phyloP scores from a whole-genome alignment of 2,329 filamentous ascomycete genomes.

The Mycogone perniciosa region DNA sequence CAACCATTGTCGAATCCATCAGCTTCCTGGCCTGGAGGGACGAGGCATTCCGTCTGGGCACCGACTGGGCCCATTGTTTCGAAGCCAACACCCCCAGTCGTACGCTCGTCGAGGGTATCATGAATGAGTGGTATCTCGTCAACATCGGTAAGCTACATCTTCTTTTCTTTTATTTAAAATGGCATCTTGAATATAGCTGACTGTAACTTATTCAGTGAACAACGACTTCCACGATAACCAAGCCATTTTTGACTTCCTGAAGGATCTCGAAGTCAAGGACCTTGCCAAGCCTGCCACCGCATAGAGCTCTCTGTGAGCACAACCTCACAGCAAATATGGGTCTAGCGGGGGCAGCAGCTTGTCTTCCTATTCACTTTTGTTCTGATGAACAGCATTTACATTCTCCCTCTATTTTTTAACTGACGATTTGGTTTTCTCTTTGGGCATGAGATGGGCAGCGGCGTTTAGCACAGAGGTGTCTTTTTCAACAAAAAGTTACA shows the following conservation, averaged over 20 bases:
- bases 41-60: slow-evolving; percentile 86
- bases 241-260: slow-evolving; percentile 80
- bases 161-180: neutral
- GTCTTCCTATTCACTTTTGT: neutral
- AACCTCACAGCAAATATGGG: neutral
- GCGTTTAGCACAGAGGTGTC: slow-evolving; percentile 22
- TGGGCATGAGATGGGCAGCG: slow-evolving; percentile 2
- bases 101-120: slow-evolving; percentile 71
- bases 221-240: slow-evolving; percentile 89
- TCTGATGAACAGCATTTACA: neutral
- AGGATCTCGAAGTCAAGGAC: slow-evolving; percentile 64
- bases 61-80: slow-evolving; percentile 92
- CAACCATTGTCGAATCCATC: slow-evolving; percentile 97
- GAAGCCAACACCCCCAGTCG: slow-evolving; percentile 69
- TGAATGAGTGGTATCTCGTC: slow-evolving; percentile 87
- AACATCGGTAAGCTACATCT: slow-evolving; percentile 69
- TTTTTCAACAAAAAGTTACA: slow-evolving; percentile 39
- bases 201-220: slow-evolving; percentile 58
- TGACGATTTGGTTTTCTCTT: neutral
- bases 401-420: slow-evolving; percentile 15
- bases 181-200: neutral
- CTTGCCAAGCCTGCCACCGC: slow-evolving; percentile 28
- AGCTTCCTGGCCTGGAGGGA: slow-evolving; percentile 99
- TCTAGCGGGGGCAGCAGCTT: neutral
- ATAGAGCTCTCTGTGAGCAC: neutral